Evolutionary conservation across 768 basidiomycete species (phyloP), one percentile per base, ranked within the genome.

Genomic region (Tephrocybe sp.): DNA sequence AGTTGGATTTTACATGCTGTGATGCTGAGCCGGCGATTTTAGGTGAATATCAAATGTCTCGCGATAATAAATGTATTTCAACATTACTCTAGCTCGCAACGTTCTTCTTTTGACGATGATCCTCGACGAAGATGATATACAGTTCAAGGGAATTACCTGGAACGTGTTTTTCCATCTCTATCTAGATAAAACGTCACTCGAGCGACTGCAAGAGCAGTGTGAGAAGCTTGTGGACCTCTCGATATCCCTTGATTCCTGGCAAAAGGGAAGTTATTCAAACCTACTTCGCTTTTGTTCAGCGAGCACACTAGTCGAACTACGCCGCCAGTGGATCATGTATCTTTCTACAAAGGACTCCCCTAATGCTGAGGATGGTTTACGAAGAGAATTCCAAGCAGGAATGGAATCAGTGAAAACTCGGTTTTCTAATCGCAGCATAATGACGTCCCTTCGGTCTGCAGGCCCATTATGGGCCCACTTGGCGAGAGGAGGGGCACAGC

Each of bases 151-250:
- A 2, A 51, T 23, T 8, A 56, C 71, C 8, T 82, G 75, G 76
- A 69, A 74, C 45, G 69, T 77, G 3, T 82, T 77, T 62, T 79
- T 72, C 52, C 74, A 81, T 54, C 61, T 79, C 38, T 74, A 68
- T 50, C 52, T 82, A 12, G 72, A 79, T 61, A 54, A 73, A 20
- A 23, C 30, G 3, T 63, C 73, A 0, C 57, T 69, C 12, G 42
- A 60, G 0, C 42, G 67, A n/a, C 48, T 82, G 16, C 45, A 66
- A 3, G 40, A 54, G 0, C 79, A 80, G 31, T 77, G 73, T 52
- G 53, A 54, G 5, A 70, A 66, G 46, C 71, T 80, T 13, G 39
- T 71, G 12, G 58, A 63, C 3, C 48, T 68, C 3, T 70, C 75
- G 0, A 45, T 54, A 4, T 59, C 63, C 48, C 48, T 75, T 17